Evolutionary conservation across 202 grass and related monocot species (phyloP), one percentile per base, ranked within the genome.

Genomic region (Carex sylvatica): DNA sequence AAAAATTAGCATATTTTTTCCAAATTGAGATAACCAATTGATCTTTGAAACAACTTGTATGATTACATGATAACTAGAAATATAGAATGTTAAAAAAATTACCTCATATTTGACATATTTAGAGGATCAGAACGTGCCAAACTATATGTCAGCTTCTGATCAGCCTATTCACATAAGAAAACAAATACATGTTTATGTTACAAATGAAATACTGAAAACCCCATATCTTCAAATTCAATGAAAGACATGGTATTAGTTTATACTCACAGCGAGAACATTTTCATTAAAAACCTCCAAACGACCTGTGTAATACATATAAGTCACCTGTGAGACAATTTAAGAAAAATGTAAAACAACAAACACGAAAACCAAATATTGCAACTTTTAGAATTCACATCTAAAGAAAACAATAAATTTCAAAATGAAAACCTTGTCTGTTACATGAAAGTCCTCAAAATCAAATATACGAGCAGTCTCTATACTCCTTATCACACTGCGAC

Each of bases 271-370:
- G 82, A 95, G 89, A 86, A 99, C 93, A 33, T 93, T 99, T 79
- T 99, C 96, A 84, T 99, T 99, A 31, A 91, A 99, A 65, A 98
- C 93, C 73, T 99, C 96, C 70, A 95, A 80, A 55, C 91, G 86
- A 44, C 93, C 91, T 71, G 93, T 95, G 81, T 99, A 99, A 86
- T 95, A 99, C 96, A 99, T 95, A 47, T 99, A 99, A 31, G 96
- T 95, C 69, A 99, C 96, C 96, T 92, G 87, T 47, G 49, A 6
- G 82, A 73, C 80, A 60, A 83, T 82, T 80, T 12, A 74, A 70
- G 31, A 20, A 68, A 28, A 59, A 58, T 60, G n/a, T 76, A 28
- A 88, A 38, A 67, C 13, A 31, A 82, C 22, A 35, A 78, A 19
- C 61, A 52, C n/a, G 72, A 70, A 71, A 23, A 74, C 46, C 70